Conservation (phyloP, 73 alveolate genomes). For the Stentor coeruleus region DNA sequence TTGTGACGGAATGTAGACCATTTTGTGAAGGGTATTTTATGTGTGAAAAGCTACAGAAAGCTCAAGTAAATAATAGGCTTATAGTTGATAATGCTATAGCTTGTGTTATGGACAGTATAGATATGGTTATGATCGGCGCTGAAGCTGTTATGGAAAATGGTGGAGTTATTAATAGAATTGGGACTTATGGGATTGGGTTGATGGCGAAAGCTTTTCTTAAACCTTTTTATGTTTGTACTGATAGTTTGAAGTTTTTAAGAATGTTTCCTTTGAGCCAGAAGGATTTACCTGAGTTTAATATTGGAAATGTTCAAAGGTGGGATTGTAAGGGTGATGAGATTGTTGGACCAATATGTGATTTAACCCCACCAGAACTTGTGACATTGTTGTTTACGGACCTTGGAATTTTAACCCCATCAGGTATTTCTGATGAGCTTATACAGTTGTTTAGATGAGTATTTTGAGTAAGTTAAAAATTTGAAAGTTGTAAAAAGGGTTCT, state of each 20-base stretch:
- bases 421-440: constrained; percentile 93
- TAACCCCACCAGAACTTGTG: constrained; percentile 94
- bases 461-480: too few species aligned
- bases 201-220: constrained; percentile 77
- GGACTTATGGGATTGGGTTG: constrained; percentile 86
- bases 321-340: background rate
- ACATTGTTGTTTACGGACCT: constrained; percentile 86
- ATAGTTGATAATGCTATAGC: constrained; percentile 89
- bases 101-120: constrained; percentile 73
- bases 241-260: constrained; percentile 81
- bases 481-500: too few species aligned
- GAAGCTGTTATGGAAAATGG: constrained; percentile 98
- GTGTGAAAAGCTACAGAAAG: constrained; percentile 53
- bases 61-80: constrained; percentile 56
- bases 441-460: constrained; percentile 56
- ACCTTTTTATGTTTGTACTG: constrained; percentile 93
- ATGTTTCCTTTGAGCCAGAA: constrained; percentile 80
- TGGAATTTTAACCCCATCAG: constrained; percentile 95
- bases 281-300: constrained; percentile 53
- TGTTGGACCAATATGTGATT: constrained; percentile 64
- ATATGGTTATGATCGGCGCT: constrained; percentile 89
- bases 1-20: constrained; percentile 78
- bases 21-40: constrained; percentile 64
- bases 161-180: constrained; percentile 95
- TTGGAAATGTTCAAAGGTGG: background rate